Conservation (phyloP, 495 filamentous ascomycete genomes). For the Lasiosphaeria hispida region DNA sequence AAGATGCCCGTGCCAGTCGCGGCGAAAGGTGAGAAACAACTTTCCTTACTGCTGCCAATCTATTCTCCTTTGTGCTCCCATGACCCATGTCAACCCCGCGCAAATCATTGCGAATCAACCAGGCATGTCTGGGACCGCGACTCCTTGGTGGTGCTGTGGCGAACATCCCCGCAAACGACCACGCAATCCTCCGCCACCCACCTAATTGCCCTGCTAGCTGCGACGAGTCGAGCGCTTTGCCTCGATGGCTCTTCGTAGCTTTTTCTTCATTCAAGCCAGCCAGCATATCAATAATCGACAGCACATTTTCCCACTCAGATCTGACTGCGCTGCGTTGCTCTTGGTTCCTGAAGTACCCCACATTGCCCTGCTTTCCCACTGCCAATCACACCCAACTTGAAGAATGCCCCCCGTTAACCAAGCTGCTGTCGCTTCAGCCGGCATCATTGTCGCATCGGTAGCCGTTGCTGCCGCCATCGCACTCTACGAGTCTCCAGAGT, state of each 20-base stretch:
- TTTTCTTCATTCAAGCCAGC: conserved; percentile 1
- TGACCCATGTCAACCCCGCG: conserved; percentile 24
- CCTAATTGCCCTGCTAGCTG: conserved; percentile 3
- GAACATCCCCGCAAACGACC: conserved; percentile 19
- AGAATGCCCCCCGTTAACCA: conserved; percentile 50
- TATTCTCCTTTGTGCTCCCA: conserved; percentile 15
- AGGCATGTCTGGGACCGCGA: background rate
- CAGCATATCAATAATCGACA: background rate
- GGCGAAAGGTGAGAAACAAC: conserved; percentile 44
- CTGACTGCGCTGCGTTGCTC: background rate
- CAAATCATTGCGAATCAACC: conserved; percentile 18
- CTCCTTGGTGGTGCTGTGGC: conserved; percentile 19
- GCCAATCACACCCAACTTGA: background rate
- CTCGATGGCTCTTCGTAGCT: background rate
- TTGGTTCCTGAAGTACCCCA: background rate
- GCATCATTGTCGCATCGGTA: conserved; percentile 73
- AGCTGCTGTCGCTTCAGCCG: conserved; percentile 54
- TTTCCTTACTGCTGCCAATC: conserved; percentile 13
- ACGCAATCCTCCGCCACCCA: conserved; percentile 25
- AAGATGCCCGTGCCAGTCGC: conserved; percentile 46
- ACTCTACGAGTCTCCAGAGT: conserved; percentile 79
- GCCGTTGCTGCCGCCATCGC: conserved; percentile 80
- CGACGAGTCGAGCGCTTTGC: background rate
- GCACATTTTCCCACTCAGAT: no score
- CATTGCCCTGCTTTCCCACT: background rate